These are phyloP conservation scores for Plantago ovata DNA, from an alignment of 257 asterid genomes.

Conservation along the genomic window DNA sequence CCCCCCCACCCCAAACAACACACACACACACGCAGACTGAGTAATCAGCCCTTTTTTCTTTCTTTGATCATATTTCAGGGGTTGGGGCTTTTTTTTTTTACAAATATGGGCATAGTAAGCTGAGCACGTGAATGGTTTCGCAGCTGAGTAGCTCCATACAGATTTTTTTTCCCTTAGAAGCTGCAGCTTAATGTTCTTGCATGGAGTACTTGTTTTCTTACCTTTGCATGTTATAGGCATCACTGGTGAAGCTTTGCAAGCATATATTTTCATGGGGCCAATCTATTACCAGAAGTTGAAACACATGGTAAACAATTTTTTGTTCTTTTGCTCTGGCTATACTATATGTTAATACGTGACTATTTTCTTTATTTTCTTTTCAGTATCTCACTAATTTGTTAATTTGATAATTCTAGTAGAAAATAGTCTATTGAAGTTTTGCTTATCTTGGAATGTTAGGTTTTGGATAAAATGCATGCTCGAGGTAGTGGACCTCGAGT, in stretches of 20 bases:
- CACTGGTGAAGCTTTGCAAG: constrained; percentile 88
- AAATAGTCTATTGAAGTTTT: constrained; percentile 10
- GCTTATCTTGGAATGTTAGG: constrained; percentile 36
- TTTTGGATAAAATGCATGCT: constrained; percentile 94
- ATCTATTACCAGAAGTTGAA: constrained; percentile 96
- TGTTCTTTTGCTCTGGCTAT: neutral
- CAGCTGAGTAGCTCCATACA: too few relatives aligned
- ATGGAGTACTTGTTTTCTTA: neutral
- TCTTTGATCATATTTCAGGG: too few relatives aligned
- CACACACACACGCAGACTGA: too few relatives aligned
- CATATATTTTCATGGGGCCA: constrained; percentile 97
- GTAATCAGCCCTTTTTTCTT: too few relatives aligned
- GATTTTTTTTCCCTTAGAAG: too few relatives aligned
- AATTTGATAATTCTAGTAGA: too few relatives aligned
- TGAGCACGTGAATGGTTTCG: too few relatives aligned
- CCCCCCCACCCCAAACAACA: too few relatives aligned
- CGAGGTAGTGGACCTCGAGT: constrained; percentile 89
- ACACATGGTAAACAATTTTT: constrained; percentile 67
- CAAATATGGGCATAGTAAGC: too few relatives aligned
- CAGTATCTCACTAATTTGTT: too few relatives aligned
- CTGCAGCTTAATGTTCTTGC: neutral
- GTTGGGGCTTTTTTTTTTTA: too few relatives aligned
- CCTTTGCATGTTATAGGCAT: constrained; percentile 48
- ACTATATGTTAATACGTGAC: neutral
- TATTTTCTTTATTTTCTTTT: too few relatives aligned